Evolutionary conservation across 495 filamentous ascomycete species (phyloP).

Genomic region (Letharia columbiana): DNA sequence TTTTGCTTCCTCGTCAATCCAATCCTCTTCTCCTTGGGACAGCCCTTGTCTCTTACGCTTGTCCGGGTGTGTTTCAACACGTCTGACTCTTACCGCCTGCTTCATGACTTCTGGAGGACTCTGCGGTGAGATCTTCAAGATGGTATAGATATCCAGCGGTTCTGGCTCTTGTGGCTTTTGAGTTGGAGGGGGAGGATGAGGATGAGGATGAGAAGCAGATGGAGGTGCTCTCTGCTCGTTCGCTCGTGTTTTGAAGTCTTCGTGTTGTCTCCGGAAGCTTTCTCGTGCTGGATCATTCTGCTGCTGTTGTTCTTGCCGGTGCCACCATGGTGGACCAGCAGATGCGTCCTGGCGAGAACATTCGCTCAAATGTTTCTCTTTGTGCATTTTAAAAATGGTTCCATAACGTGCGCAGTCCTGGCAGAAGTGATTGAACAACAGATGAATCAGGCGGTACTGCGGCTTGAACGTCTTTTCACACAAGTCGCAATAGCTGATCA

Average conservation of each 20-base stretch:
- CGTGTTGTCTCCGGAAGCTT: neutral
- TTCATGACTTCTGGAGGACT: conserved; percentile 10
- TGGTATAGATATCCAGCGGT: conserved; percentile 8
- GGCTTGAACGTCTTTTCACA: neutral
- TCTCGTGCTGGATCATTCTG: neutral
- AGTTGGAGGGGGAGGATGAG: neutral
- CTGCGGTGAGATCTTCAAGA: conserved; percentile 2
- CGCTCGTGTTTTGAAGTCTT: neutral
- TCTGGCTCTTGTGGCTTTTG: neutral
- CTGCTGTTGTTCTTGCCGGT: neutral
- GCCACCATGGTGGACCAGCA: neutral
- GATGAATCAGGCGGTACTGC: too few species aligned
- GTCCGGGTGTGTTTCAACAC: conserved; percentile 10
- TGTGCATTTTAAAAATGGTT: neutral
- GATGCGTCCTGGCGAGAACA: neutral
- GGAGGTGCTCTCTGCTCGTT: neutral
- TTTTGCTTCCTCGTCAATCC: conserved; percentile 11
- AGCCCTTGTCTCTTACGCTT: conserved; percentile 7
- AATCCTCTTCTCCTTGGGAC: neutral
- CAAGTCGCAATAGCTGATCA: neutral
- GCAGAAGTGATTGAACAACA: neutral
- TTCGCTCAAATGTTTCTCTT: neutral
- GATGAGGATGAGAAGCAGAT: neutral
- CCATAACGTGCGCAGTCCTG: neutral
- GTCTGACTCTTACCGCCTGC: conserved; percentile 1